These are phyloP conservation scores for Pseudonectria foliicola DNA, from an alignment of 2,329 filamentous ascomycete genomes.

Conservation along the genomic window DNA sequence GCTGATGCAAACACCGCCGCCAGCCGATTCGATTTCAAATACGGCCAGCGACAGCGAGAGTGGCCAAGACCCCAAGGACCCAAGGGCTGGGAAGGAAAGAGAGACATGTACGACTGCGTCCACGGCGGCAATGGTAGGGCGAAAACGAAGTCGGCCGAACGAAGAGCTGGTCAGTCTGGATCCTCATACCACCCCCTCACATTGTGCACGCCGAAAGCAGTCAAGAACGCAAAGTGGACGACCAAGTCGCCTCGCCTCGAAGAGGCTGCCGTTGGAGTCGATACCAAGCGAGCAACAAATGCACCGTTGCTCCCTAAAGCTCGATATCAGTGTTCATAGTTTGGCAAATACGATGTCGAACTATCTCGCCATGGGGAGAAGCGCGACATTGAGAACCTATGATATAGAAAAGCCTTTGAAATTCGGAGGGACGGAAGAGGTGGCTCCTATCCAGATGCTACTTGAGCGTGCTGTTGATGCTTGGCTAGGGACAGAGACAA, in stretches of 20 bases:
- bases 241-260: conserved; percentile 15
- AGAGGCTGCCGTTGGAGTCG: conserved; percentile 19
- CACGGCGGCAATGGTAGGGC: conserved; percentile 4
- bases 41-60: neutral
- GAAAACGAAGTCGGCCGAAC: conserved; percentile 5
- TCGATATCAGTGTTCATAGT: conserved; percentile 2
- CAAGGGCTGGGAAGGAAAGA: too few relatives aligned
- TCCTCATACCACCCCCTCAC: conserved; percentile 10
- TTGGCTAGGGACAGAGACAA: conserved; percentile 14
- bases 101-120: too few relatives aligned
- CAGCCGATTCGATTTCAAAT: conserved; percentile 1
- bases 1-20: conserved; percentile 14
- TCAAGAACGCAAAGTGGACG: conserved; percentile 11
- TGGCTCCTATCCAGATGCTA: conserved; percentile 12
- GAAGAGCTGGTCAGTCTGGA: conserved; percentile 2
- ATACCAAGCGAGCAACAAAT: conserved; percentile 14
- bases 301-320: conserved; percentile 7
- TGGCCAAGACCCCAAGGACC: neutral
- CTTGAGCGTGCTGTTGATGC: conserved; percentile 12
- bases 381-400: conserved; percentile 1
- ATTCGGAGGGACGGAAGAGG: conserved; percentile 19
- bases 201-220: conserved; percentile 14
- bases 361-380: conserved; percentile 4
- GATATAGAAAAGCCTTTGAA: conserved; percentile 8
- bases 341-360: conserved; percentile 7